Evolutionary conservation across 768 basidiomycete species (phyloP).

Genomic region (Leccinum olivaceopallidum): DNA sequence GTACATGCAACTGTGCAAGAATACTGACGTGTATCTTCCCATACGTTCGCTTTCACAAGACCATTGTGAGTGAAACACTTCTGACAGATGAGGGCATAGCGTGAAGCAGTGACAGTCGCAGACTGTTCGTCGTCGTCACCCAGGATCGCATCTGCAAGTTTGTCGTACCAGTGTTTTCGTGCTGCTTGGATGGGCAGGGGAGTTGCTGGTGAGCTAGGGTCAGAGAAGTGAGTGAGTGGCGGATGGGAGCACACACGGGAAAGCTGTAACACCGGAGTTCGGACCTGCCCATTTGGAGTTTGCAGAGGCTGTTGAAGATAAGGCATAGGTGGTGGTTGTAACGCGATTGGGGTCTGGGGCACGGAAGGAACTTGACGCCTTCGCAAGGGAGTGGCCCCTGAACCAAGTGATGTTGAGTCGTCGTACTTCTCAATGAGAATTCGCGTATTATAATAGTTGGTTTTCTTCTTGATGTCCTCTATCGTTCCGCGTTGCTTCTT

Average conservation of each 20-base stretch:
- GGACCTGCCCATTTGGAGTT: conserved; percentile 26
- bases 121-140: conserved; percentile 68
- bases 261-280: conserved; percentile 36
- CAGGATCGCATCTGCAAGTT: conserved; percentile 81
- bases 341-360: conserved; percentile 34
- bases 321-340: conserved; percentile 27
- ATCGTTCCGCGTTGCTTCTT: conserved; percentile 82
- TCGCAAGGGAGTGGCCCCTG: conserved; percentile 41
- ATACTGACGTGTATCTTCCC: conserved; percentile 78
- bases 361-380: conserved; percentile 37
- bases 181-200: conserved; percentile 47
- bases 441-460: conserved; percentile 91
- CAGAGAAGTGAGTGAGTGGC: conserved; percentile 5
- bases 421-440: conserved; percentile 91
- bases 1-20: background rate
- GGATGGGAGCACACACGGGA: conserved; percentile 35
- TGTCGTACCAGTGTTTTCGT: conserved; percentile 84
- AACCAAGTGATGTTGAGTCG: conserved; percentile 43
- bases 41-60: conserved; percentile 77
- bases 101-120: conserved; percentile 38
- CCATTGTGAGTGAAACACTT: conserved; percentile 90
- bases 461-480: conserved; percentile 97
- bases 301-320: conserved; percentile 17
- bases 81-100: conserved; percentile 87
- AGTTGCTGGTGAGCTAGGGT: conserved; percentile 29